A percentile compares a stretch with the other conserved stretches of the same genome.
phyloP scores from a whole-genome alignment of 192 early-diverging fungal species.

The Coemansia sp. region DNA sequence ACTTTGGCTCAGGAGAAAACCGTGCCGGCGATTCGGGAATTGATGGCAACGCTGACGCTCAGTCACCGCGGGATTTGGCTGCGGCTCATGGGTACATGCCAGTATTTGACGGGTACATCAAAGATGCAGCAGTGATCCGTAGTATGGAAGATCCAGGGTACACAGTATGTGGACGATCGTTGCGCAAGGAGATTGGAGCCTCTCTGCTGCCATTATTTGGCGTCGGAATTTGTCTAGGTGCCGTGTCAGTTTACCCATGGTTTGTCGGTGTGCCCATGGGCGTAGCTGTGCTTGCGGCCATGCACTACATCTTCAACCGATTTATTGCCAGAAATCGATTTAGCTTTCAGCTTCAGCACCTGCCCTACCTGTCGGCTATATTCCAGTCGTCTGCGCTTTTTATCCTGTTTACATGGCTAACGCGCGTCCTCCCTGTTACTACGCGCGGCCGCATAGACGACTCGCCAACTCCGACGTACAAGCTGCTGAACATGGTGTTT shows the following conservation, averaged over 20 bases:
- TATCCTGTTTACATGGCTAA: constrained; percentile 65
- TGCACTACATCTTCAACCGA: constrained; percentile 61
- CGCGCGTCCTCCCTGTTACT: constrained; percentile 67
- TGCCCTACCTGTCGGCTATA: constrained; percentile 83
- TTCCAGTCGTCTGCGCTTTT: constrained; percentile 85
- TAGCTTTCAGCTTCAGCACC: constrained; percentile 62
- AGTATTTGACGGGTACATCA: constrained; percentile 36
- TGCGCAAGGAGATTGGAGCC: constrained; percentile 63
- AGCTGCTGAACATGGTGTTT: constrained; percentile 65
- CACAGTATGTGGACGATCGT: constrained; percentile 20
- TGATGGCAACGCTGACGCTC: constrained; percentile 50
- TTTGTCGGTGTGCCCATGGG: constrained; percentile 72
- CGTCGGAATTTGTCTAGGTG: constrained; percentile 59
- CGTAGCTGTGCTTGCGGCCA: constrained; percentile 52
- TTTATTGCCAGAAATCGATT: constrained; percentile 57
- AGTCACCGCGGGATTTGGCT: constrained; percentile 85
- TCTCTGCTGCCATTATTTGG: constrained; percentile 69
- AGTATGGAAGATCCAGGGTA: constrained; percentile 21
- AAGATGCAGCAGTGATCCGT: constrained; percentile 22
- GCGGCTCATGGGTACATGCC: constrained; percentile 58
- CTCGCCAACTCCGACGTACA: constrained; percentile 24
- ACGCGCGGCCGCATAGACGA: constrained; percentile 30
- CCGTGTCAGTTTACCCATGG: constrained; percentile 69
- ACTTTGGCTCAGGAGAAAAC: constrained; percentile 18
- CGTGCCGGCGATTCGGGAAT: constrained; percentile 5